Percentiles rank a stretch among this genome's conserved stretches.
Conservation (phyloP, 805 yeast genomes). For the Starmerella etchellsii region DNA sequence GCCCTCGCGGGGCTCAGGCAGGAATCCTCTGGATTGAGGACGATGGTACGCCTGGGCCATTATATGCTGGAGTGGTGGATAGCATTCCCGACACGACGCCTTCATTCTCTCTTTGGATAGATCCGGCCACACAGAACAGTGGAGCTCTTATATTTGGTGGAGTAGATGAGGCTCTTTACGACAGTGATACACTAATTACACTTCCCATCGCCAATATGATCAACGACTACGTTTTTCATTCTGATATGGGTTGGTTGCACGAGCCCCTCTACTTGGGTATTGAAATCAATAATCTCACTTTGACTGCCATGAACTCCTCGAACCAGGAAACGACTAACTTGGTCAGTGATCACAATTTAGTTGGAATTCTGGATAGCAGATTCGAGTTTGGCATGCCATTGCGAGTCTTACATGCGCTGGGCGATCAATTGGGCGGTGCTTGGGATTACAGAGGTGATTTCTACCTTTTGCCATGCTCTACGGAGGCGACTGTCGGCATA, state of each 20-base stretch:
- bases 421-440: constrained; percentile 1
- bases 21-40: constrained; percentile 4
- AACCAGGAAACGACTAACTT: neutral
- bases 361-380: constrained; percentile 8
- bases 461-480: constrained; percentile 8
- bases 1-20: constrained; percentile 15
- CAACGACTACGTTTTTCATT: neutral
- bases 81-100: neutral
- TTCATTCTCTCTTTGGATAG: constrained; percentile 13
- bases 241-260: neutral
- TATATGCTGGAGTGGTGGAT: constrained; percentile 5
- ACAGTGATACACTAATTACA: neutral
- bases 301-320: neutral
- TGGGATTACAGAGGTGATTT: constrained; percentile 6
- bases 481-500: constrained; percentile 1
- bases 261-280: constrained; percentile 12
- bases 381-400: constrained; percentile 8
- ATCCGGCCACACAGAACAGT: constrained; percentile 2
- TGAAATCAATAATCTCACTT: neutral
- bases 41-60: constrained; percentile 7
- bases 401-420: constrained; percentile 2
- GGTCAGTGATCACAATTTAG: neutral
- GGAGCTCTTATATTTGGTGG: constrained; percentile 14
- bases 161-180: constrained; percentile 7
- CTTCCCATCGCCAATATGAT: constrained; percentile 4